phyloP scores from a whole-genome alignment of 306 rosid genomes.

The Casuarina equisetifolia region DNA sequence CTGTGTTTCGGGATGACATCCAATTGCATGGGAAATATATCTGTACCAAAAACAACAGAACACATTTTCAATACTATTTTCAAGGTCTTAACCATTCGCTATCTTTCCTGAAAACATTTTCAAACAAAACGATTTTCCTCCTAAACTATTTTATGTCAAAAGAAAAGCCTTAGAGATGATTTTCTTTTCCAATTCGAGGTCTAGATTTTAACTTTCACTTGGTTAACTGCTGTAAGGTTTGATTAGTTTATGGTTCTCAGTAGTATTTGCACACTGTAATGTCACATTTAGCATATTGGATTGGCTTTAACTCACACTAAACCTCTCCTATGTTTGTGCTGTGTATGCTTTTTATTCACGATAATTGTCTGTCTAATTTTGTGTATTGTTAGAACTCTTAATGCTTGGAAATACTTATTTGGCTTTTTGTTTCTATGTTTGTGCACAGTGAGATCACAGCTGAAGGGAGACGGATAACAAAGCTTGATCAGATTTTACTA shows the following conservation, averaged over 20 bases:
- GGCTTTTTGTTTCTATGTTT: not conserved
- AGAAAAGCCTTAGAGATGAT: no score
- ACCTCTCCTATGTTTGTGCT: not conserved
- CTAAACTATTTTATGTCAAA: no score
- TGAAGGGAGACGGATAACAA: conserved; percentile 96
- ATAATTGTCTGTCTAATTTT: not conserved
- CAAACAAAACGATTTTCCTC: no score
- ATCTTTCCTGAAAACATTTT: no score
- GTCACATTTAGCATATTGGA: not conserved
- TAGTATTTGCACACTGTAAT: not conserved
- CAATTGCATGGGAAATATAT: not conserved
- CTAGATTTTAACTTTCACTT: no score
- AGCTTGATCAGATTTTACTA: conserved; percentile 94
- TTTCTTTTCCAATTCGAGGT: no score
- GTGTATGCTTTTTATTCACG: not conserved
- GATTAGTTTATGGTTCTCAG: no score
- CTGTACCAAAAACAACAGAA: no score
- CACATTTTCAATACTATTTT: no score
- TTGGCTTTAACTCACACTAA: not conserved
- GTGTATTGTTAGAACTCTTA: not conserved
- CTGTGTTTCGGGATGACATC: not conserved
- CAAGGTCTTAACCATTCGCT: no score
- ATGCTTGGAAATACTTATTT: not conserved
- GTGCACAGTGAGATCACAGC: conserved; percentile 79
- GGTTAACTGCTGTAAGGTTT: no score